Conservation (phyloP, 2,329 filamentous ascomycete genomes). For the Berkeleyomyces rouxiae region DNA sequence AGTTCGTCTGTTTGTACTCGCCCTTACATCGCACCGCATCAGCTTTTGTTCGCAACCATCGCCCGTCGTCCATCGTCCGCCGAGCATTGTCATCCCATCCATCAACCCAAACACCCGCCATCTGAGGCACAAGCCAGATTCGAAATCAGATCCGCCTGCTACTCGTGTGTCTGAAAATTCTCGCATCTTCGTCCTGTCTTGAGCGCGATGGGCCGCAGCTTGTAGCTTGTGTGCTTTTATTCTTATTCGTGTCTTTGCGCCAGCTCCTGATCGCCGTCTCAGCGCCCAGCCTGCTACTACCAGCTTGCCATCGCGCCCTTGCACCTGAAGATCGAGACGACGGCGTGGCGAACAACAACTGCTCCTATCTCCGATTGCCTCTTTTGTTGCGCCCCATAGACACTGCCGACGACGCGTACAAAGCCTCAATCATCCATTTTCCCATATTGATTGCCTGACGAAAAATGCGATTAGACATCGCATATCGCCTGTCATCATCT, state of each 20-base stretch:
- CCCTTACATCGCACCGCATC: not conserved
- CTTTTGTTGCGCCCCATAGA: too few relatives aligned
- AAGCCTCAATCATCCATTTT: too few relatives aligned
- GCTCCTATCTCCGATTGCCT: too few relatives aligned
- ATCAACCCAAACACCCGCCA: not conserved
- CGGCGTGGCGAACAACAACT: not conserved
- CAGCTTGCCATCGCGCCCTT: not conserved
- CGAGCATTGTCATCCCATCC: not conserved
- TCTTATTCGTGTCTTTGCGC: not conserved
- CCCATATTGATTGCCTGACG: too few relatives aligned
- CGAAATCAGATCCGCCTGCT: not conserved
- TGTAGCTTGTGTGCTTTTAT: not conserved
- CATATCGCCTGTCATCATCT: not conserved
- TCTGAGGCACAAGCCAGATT: not conserved
- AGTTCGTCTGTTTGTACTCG: not conserved
- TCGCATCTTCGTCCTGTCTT: not conserved
- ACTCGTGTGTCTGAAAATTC: not conserved
- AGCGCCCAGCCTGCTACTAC: not conserved
- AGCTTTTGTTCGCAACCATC: not conserved
- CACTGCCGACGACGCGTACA: too few relatives aligned
- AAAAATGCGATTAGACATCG: too few relatives aligned
- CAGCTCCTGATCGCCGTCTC: not conserved
- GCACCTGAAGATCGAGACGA: not conserved
- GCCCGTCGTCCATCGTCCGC: not conserved
- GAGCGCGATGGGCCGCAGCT: not conserved